These are phyloP conservation scores for Komagataella pseudopastoris DNA, from an alignment of 805 yeast genomes.

Conservation along the genomic window DNA sequence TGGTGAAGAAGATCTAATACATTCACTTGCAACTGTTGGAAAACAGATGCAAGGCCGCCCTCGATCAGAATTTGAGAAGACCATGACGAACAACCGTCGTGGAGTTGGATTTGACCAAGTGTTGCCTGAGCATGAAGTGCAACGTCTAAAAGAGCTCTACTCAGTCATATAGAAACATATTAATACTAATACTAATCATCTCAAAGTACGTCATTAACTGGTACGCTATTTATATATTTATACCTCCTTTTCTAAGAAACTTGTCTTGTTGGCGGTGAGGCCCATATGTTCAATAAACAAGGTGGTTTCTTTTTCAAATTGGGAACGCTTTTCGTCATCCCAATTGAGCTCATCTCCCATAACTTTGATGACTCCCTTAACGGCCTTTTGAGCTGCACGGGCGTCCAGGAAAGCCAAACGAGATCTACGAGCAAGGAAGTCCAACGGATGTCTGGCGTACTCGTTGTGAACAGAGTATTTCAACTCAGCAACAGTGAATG, in stretches of 20 bases:
- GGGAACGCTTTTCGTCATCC: conserved; percentile 38
- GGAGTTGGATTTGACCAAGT: conserved; percentile 30
- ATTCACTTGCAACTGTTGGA: conserved; percentile 38
- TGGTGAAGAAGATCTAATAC: conserved; percentile 58
- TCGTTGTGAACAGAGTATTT: conserved; percentile 71
- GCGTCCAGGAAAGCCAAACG: conserved; percentile 88
- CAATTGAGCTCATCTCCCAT: conserved; percentile 75
- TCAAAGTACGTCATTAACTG: neutral
- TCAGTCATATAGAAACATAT: conserved; percentile 7
- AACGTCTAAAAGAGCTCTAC: conserved; percentile 27
- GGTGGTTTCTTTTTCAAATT: conserved; percentile 31
- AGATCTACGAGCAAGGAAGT: conserved; percentile 85
- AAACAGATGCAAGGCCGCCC: conserved; percentile 34
- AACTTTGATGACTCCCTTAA: conserved; percentile 74
- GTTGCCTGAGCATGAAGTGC: conserved; percentile 28
- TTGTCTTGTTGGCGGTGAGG: conserved; percentile 12
- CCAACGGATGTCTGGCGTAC: conserved; percentile 78
- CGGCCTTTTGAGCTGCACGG: conserved; percentile 64
- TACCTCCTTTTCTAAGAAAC: conserved; percentile 6
- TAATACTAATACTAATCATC: neutral
- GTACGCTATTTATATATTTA: neutral
- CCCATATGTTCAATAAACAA: conserved; percentile 57
- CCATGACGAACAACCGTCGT: conserved; percentile 29
- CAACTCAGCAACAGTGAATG: conserved; percentile 86
- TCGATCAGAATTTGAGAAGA: conserved; percentile 40